Evolutionary conservation across 495 filamentous ascomycete species (phyloP).

Genomic region (Aspergillus mulundensis): DNA sequence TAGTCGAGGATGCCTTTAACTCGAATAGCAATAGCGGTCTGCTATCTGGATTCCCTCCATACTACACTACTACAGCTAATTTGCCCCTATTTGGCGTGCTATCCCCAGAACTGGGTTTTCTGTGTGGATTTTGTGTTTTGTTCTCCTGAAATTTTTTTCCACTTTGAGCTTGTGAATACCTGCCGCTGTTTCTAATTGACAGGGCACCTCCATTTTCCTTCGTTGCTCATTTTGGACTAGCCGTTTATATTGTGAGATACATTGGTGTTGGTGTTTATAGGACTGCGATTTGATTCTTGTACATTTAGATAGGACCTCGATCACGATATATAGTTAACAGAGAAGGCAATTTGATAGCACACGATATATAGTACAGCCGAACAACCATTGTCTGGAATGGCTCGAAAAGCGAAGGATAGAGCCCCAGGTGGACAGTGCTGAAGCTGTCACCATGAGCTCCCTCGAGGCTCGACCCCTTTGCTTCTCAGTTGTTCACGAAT

Average conservation of each 20-base stretch:
- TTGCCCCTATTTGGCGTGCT: neutral
- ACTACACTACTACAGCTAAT: neutral
- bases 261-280: conserved; percentile 14
- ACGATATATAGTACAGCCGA: too few relatives aligned
- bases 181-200: conserved; percentile 8
- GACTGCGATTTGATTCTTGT: conserved; percentile 11
- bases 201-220: conserved; percentile 8
- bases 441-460: neutral
- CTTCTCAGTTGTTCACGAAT: neutral
- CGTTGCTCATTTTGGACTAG: conserved; percentile 14
- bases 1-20: neutral
- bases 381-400: too few relatives aligned
- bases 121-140: conserved; percentile 12
- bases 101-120: conserved; percentile 11
- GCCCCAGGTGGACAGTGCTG: neutral
- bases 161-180: conserved; percentile 13
- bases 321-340: neutral
- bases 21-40: neutral
- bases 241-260: conserved; percentile 14
- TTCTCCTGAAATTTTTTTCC: conserved; percentile 4
- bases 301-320: conserved; percentile 9
- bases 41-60: neutral
- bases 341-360: neutral
- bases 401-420: too few relatives aligned
- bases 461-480: neutral